Conservation (phyloP, 257 asterid genomes). For the Forsythia viridissima region DNA sequence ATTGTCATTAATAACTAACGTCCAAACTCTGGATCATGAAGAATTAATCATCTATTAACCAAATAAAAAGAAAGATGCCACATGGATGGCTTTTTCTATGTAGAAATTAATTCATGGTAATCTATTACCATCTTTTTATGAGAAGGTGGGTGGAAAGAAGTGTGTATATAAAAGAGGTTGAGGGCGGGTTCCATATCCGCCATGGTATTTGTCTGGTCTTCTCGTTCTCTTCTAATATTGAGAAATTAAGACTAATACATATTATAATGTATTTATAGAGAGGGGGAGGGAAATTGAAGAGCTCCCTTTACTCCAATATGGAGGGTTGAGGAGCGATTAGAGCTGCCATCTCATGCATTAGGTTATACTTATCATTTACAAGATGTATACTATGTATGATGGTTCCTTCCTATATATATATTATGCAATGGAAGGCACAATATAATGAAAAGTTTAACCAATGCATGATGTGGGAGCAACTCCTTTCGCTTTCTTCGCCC, state of each 20-base stretch:
- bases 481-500: conserved; percentile 40
- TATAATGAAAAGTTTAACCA: conserved; percentile 33
- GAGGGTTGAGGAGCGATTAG: conserved; percentile 47
- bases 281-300: conserved; percentile 20
- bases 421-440: too few species aligned
- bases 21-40: conserved; percentile 36
- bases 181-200: background rate
- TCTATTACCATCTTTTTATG: conserved; percentile 1
- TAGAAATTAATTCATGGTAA: conserved; percentile 14
- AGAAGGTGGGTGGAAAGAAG: background rate
- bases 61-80: conserved; percentile 6
- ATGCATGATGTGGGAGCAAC: conserved; percentile 69
- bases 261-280: background rate
- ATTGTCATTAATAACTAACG: conserved; percentile 17
- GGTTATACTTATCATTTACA: conserved; percentile 36
- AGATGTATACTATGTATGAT: background rate
- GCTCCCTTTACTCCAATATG: conserved; percentile 54
- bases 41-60: conserved; percentile 6
- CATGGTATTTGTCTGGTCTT: too few species aligned
- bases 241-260: too few species aligned
- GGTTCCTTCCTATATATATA: too few species aligned
- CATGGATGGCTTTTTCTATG: background rate
- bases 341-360: conserved; percentile 71
- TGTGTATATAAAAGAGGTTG: background rate
- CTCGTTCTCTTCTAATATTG: too few species aligned